Percentiles rank a stretch among this genome's conserved stretches.
phyloP scores from a whole-genome alignment of 805 yeast species.

The Teunomyces panamensis region DNA sequence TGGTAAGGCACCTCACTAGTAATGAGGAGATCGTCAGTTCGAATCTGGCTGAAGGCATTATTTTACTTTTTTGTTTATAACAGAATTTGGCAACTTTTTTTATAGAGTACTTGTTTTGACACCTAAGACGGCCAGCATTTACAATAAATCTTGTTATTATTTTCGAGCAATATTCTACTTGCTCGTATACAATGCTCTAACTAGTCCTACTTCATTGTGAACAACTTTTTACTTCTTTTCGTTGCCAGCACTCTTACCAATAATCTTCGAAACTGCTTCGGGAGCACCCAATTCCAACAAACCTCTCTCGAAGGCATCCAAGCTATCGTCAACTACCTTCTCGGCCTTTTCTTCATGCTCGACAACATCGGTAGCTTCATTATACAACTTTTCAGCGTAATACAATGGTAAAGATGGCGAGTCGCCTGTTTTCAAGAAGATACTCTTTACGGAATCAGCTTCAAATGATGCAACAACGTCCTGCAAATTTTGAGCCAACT shows the following conservation, averaged over 20 bases:
- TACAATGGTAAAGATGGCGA: conserved; percentile 88
- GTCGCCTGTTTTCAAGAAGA: conserved; percentile 60
- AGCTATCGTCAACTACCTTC: conserved; percentile 28
- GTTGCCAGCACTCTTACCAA: conserved; percentile 47
- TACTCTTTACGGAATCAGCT: conserved; percentile 47
- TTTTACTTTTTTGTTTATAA: conserved; percentile 2
- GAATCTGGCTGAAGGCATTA: conserved; percentile 33
- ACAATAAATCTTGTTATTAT: background rate
- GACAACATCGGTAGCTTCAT: conserved; percentile 46
- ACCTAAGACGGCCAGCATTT: no score
- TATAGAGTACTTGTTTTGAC: no score
- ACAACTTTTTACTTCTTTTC: conserved; percentile 16
- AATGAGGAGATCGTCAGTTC: conserved; percentile 42
- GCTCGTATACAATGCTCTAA: conserved; percentile 1
- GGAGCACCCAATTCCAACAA: conserved; percentile 79
- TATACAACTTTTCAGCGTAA: conserved; percentile 55
- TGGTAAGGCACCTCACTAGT: conserved; percentile 43
- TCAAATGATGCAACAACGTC: conserved; percentile 51
- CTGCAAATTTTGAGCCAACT: conserved; percentile 59
- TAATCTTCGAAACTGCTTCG: conserved; percentile 62
- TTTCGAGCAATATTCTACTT: background rate
- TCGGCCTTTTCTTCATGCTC: conserved; percentile 24
- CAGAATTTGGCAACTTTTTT: no score
- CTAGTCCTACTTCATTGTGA: conserved; percentile 13
- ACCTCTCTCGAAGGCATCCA: conserved; percentile 66